Evolutionary conservation across 148 eudicot genomes (phyloP).

Genomic region (Chenopodium album): DNA sequence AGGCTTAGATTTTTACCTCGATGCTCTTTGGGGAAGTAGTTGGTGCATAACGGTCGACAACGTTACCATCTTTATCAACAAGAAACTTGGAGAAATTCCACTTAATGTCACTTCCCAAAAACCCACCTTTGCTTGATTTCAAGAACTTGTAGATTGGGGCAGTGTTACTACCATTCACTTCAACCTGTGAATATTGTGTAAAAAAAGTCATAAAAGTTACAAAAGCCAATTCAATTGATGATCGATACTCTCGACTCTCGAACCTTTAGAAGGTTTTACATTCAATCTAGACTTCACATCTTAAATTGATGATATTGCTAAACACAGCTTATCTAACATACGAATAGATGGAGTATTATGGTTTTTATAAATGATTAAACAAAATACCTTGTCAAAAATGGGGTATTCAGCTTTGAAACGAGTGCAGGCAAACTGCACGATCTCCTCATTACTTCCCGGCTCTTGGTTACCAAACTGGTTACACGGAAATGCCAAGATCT

Average conservation of each 20-base stretch:
- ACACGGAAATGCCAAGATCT: conserved; percentile 57
- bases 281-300: too few relatives aligned
- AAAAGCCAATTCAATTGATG: too few relatives aligned
- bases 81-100: conserved; percentile 94
- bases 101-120: conserved; percentile 71
- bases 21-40: conserved; percentile 89
- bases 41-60: conserved; percentile 84
- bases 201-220: neutral
- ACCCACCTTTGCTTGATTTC: conserved; percentile 68
- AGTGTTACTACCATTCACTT: conserved; percentile 72
- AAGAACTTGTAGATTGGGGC: conserved; percentile 76
- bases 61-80: conserved; percentile 66
- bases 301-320: neutral
- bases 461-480: conserved; percentile 52
- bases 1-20: conserved; percentile 45
- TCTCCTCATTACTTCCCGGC: conserved; percentile 54
- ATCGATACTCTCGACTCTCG: too few relatives aligned
- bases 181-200: conserved; percentile 41
- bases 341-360: neutral
- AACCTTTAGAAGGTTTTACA: too few relatives aligned
- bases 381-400: conserved; percentile 46
- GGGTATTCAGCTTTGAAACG: conserved; percentile 59
- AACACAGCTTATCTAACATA: neutral
- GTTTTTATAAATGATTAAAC: neutral
- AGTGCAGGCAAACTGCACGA: conserved; percentile 58